Conservation (phyloP, 192 early-diverging fungal genomes). For the Coemansia sp. region DNA sequence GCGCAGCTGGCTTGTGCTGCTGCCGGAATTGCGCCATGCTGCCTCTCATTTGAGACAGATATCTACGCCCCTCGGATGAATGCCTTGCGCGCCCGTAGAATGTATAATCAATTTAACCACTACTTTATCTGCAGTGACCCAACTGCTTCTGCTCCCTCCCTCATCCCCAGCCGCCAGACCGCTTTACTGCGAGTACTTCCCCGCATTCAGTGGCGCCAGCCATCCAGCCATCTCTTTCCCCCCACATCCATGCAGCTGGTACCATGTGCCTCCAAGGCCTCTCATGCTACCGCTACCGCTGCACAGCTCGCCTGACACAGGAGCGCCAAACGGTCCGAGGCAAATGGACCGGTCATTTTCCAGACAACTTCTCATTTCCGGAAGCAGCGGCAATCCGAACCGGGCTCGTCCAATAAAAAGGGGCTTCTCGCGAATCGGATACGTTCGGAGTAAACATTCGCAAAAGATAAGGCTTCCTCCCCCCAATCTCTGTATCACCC, state of each 20-base stretch:
- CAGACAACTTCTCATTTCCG: slow-evolving; percentile 4
- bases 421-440: background rate
- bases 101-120: slow-evolving; percentile 5
- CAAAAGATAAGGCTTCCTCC: background rate
- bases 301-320: background rate
- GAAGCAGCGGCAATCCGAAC: slow-evolving; percentile 6
- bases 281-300: background rate
- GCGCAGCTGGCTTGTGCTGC: background rate
- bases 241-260: background rate
- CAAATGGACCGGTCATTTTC: background rate
- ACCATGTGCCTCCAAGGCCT: background rate
- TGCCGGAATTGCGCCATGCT: background rate
- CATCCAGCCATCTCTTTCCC: background rate
- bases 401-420: background rate
- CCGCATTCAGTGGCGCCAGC: background rate
- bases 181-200: background rate
- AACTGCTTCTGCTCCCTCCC: background rate
- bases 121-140: background rate
- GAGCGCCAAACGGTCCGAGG: background rate
- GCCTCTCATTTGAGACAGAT: background rate
- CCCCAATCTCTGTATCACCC: slow-evolving; percentile 1
- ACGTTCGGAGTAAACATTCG: background rate
- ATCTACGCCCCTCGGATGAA: background rate
- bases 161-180: background rate
- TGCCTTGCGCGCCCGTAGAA: background rate